Percentiles rank a stretch among this genome's conserved stretches.
Conservation (phyloP, 371 early-diverging fungal genomes). For the Actinomortierella ambigua region DNA sequence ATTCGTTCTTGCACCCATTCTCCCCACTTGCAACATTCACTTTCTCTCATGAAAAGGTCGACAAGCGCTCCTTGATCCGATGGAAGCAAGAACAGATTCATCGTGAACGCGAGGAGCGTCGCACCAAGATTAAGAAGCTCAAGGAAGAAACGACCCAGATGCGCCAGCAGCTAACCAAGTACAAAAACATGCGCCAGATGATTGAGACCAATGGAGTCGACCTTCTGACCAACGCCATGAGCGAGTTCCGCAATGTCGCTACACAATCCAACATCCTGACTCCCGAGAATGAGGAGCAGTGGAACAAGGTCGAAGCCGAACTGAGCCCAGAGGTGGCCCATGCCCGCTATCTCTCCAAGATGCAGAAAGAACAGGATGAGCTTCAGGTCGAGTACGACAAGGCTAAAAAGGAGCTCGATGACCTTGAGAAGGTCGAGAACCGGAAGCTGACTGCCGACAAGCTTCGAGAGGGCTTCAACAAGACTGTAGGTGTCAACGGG, state of each 20-base stretch:
- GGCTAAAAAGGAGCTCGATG: constrained; percentile 55
- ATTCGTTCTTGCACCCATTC: neutral
- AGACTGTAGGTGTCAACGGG: constrained; percentile 74
- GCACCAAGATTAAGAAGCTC: constrained; percentile 71
- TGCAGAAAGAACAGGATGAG: constrained; percentile 41
- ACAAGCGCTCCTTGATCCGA: constrained; percentile 92
- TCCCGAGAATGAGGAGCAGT: constrained; percentile 41
- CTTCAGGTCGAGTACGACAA: constrained; percentile 41
- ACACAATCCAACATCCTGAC: constrained; percentile 19
- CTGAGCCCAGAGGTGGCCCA: constrained; percentile 17
- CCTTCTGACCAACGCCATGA: constrained; percentile 38
- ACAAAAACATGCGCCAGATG: constrained; percentile 43
- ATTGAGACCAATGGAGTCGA: constrained; percentile 24
- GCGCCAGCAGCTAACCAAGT: constrained; percentile 53
- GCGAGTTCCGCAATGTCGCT: constrained; percentile 43
- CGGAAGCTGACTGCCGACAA: constrained; percentile 83
- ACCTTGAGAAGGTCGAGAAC: constrained; percentile 65
- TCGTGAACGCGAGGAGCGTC: constrained; percentile 84
- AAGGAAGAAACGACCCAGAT: constrained; percentile 62
- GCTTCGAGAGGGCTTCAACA: constrained; percentile 73
- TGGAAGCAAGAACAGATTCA: constrained; percentile 93
- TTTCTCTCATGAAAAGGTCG: constrained; percentile 45
- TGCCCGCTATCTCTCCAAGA: constrained; percentile 7
- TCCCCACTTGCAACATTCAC: too few species aligned
- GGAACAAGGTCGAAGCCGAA: constrained; percentile 43